Evolutionary conservation across 1,284 basidiomycete genomes (phyloP).

Genomic region (Taiwanofungus camphoratus): DNA sequence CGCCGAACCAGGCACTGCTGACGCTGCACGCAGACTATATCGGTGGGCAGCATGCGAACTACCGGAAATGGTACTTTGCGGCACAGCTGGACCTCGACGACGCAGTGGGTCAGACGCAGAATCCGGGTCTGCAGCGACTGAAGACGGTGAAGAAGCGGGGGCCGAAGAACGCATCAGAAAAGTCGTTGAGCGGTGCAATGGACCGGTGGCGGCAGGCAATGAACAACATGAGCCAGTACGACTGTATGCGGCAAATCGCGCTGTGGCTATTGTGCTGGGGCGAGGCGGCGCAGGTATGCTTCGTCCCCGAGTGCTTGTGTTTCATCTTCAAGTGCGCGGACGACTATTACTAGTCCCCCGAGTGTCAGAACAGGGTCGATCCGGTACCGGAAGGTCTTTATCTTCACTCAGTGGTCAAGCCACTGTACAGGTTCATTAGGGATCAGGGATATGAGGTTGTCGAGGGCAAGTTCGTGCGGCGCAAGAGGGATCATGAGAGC

Average conservation of each 20-base stretch:
- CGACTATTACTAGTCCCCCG: conserved; percentile 98
- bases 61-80: conserved; percentile 99
- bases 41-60: conserved; percentile 94
- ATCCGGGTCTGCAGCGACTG: conserved; percentile 83
- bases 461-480: conserved; percentile 91
- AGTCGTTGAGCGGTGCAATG: conserved; percentile 84
- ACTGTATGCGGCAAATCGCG: conserved; percentile 93
- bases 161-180: conserved; percentile 69
- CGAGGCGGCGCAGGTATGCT: conserved; percentile 96
- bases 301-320: conserved; percentile 94
- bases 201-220: conserved; percentile 96
- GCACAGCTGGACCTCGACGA: conserved; percentile 98
- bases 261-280: conserved; percentile 97
- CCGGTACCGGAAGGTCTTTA: conserved; percentile 95
- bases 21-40: conserved; percentile 99
- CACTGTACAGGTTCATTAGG: conserved; percentile 92
- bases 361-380: conserved; percentile 93
- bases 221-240: conserved; percentile 98
- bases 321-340: conserved; percentile 99
- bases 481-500: conserved; percentile 90
- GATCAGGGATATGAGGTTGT: conserved; percentile 98
- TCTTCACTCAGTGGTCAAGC: conserved; percentile 86
- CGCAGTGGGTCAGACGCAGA: conserved; percentile 89
- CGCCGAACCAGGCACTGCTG: conserved; percentile 89
- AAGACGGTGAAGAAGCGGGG: conserved; percentile 57